Percentiles rank a stretch among this genome's conserved stretches.
These are phyloP conservation scores for Nicotiana noctiflora DNA, from an alignment of 257 asterid genomes.

Conservation along the genomic window DNA sequence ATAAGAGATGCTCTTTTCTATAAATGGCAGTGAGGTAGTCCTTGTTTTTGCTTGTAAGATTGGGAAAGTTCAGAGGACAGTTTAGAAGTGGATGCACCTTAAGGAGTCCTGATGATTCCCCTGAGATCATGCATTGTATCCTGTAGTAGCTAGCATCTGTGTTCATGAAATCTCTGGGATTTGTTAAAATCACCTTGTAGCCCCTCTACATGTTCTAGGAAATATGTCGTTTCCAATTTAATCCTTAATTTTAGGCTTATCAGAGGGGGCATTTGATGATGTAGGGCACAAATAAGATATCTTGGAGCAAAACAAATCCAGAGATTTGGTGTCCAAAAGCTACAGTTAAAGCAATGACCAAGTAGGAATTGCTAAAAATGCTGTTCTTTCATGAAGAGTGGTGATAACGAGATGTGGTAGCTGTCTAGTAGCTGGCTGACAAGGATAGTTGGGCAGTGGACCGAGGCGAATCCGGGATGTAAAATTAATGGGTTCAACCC, in stretches of 20 bases:
- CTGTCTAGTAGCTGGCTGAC: too few relatives aligned
- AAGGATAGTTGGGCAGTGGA: too few relatives aligned
- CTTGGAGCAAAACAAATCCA: not conserved
- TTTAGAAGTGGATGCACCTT: not conserved
- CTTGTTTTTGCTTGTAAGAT: not conserved
- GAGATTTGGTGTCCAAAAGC: not conserved
- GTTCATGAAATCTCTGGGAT: not conserved
- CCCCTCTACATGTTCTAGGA: not conserved
- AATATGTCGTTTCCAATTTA: not conserved
- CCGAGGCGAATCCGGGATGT: too few relatives aligned
- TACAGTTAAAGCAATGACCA: not conserved
- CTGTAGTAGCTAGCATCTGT: not conserved
- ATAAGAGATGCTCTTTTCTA: not conserved
- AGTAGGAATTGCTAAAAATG: not conserved
- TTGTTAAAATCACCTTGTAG: not conserved
- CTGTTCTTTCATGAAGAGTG: not conserved
- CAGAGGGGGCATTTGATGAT: too few relatives aligned
- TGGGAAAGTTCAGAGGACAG: not conserved
- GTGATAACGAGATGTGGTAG: not conserved
- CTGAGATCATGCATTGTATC: too few relatives aligned
- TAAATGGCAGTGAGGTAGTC: not conserved
- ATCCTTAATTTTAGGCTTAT: not conserved
- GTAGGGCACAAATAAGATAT: not conserved
- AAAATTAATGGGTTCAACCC: too few relatives aligned
- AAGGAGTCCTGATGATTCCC: not conserved